These are phyloP conservation scores for Diaporthe sp. DNA, from an alignment of 2,329 filamentous ascomycete species.

Conservation along the genomic window DNA sequence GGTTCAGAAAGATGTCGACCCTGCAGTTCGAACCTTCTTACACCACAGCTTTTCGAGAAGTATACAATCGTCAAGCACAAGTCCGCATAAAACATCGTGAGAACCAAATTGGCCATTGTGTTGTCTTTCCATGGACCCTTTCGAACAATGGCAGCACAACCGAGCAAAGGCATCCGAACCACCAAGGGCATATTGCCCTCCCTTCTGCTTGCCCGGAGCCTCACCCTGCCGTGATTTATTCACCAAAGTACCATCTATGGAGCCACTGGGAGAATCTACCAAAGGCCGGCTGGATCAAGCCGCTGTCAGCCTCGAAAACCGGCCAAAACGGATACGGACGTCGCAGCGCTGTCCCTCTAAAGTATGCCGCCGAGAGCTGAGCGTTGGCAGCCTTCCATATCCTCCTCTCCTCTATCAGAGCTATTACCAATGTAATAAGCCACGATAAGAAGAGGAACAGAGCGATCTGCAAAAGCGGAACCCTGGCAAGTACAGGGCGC, in stretches of 20 bases:
- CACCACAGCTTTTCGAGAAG: not conserved
- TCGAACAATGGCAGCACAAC: not conserved
- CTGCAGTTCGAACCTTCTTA: not conserved
- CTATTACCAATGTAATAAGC: constrained; percentile 39
- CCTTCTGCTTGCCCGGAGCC: not conserved
- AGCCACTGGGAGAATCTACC: constrained; percentile 26
- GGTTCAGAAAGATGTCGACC: not conserved
- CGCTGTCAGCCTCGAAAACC: constrained; percentile 43
- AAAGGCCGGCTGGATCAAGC: constrained; percentile 42
- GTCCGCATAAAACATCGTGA: not conserved
- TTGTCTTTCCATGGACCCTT: not conserved
- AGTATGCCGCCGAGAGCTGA: constrained; percentile 43
- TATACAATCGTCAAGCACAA: not conserved
- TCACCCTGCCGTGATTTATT: not conserved
- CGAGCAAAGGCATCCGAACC: too few relatives aligned
- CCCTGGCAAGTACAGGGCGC: not conserved
- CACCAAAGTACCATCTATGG: constrained; percentile 23
- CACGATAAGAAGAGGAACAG: constrained; percentile 31
- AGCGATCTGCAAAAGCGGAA: constrained; percentile 16
- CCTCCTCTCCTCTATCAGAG: constrained; percentile 45
- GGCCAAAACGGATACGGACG: constrained; percentile 45
- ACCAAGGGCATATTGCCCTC: not conserved
- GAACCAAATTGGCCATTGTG: not conserved
- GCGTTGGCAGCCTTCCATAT: constrained; percentile 46
- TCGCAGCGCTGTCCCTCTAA: constrained; percentile 39